Base-by-base conservation (phyloP, 2,329 filamentous ascomycete genomes). In the Monosporascus cannonballus region DNA sequence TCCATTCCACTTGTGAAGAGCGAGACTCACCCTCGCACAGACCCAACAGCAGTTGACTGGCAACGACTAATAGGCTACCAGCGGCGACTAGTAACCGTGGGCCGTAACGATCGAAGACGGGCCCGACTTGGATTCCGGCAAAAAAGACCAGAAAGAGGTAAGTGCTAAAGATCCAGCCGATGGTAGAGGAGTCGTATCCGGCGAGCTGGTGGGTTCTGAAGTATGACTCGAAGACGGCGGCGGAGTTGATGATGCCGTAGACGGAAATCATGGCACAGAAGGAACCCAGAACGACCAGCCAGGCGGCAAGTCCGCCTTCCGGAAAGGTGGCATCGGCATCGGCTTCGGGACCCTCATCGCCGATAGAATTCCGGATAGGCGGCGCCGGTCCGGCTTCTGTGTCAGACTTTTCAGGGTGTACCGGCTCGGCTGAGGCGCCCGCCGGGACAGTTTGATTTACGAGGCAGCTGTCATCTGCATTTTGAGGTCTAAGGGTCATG, bases 91-190 rank as follows among this genome's bases (percentile, higher is more conserved):
- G 76, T 54, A 78, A 67, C 15, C 83, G 76, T 0, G 90, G 87
- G 0, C 90, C 90, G 58, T 86, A 80, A 47, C 80, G 79, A 66
- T 96, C 90, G 65, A 95, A 95, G 38, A 94, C 68, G 1, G 90
- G 89, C 0, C 90, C 90, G 48, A 92, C 85, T 62, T 93, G 87
- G 9, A 95, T 81, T 25, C 90, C 89, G 38, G 88, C 84, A 63
- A 93, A 89, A 68, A 94, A 93, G 46, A 88, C 81, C 47, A 93
- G 73, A 64, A 94, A 95, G 30, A 89, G 77, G 65, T 91, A 93
- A 49, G 94, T 72, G 61, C 86, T 85, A 62, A 93, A 92, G 57
- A 96, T 89, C 90, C 90, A 96, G n/a, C 88, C 88, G 48, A 91
- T 85, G 49, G 81, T 77, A 4, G 84, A 85, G 11, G 85, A 77